Base-by-base conservation (phyloP, 2,329 filamentous ascomycete genomes). In the Neonectria faginata region DNA sequence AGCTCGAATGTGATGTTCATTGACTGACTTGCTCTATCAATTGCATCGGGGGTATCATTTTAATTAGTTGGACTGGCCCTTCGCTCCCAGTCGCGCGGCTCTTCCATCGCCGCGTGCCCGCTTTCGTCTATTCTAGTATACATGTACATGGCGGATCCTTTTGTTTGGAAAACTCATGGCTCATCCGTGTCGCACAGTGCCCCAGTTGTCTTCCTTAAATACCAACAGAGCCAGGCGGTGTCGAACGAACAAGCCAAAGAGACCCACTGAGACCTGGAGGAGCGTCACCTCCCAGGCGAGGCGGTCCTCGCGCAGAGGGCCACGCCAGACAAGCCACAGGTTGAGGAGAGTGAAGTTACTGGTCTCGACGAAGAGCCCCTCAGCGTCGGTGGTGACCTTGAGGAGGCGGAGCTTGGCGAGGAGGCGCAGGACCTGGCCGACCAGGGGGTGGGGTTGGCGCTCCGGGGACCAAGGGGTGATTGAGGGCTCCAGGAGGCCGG, bases 261-360 rank as follows among this genome's bases (percentile, higher is more conserved):
- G 78, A 8, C 96, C 96, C 67, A 92, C 87, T 5, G 85, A 79
- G 16, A 88, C 82, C 83, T 99, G 96, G 79, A 97, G 86, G n/a
- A 81, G 81, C 50, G 96, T 86, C 65, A 99, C 85, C 77, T 96
- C 93, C 75, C 89, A 83, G 27, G 93, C 92, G 58, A 99, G 84
- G 50, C 88, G 86, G 79, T 97, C 92, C 78, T 99, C 96, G 67
- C 92, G 88, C 84, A 97, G 87, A 3, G 96, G 94, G 0, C 96
- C 96, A 77, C 94, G 91, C 92, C 94, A 97, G 56, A 98, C 92
- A 67, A 99, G 84, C 95, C 95, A 99, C 60, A 99, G 85, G 77
- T 99, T 99, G 70, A 99, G 84, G 52, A 99, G 87, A 9, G 96
- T 99, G 67, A 99, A 86, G 79, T 99, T 99, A 69, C 89, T 93